phyloP scores from a whole-genome alignment of 495 filamentous ascomycete genomes.

The Podospora sp. region DNA sequence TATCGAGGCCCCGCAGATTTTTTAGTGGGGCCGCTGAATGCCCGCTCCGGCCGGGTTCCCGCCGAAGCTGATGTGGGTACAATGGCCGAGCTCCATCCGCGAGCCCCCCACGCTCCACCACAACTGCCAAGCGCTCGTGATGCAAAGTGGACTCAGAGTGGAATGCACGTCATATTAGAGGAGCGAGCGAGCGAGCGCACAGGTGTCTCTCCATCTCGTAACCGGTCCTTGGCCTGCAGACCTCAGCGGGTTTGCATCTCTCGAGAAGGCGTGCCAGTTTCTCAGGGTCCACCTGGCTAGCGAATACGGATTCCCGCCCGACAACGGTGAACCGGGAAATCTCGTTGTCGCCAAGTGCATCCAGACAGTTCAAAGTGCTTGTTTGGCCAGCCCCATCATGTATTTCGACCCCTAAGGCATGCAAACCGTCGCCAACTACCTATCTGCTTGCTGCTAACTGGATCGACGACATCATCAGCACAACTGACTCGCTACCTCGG shows the following conservation, averaged over 20 bases:
- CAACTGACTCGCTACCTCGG: constrained; percentile 12
- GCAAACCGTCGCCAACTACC: not conserved
- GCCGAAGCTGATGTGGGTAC: not conserved
- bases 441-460: constrained; percentile 16
- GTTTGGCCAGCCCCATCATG: constrained; percentile 9
- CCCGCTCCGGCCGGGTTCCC: not conserved
- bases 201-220: not conserved
- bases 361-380: not conserved
- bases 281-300: not conserved
- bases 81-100: not conserved
- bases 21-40: not conserved
- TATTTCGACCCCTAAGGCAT: constrained; percentile 1
- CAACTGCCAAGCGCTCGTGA: constrained; percentile 5
- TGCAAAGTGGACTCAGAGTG: constrained; percentile 4
- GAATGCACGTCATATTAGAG: constrained; percentile 3
- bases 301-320: not conserved
- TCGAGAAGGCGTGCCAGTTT: not conserved
- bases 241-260: constrained; percentile 5
- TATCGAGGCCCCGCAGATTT: not conserved
- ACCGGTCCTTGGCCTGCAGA: not conserved
- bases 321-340: not conserved
- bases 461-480: constrained; percentile 13
- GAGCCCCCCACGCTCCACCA: not conserved
- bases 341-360: not conserved
- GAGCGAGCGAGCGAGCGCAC: not conserved